phyloP scores from a whole-genome alignment of 2,329 filamentous ascomycete genomes.

The Ploettnerulaceae sp. region DNA sequence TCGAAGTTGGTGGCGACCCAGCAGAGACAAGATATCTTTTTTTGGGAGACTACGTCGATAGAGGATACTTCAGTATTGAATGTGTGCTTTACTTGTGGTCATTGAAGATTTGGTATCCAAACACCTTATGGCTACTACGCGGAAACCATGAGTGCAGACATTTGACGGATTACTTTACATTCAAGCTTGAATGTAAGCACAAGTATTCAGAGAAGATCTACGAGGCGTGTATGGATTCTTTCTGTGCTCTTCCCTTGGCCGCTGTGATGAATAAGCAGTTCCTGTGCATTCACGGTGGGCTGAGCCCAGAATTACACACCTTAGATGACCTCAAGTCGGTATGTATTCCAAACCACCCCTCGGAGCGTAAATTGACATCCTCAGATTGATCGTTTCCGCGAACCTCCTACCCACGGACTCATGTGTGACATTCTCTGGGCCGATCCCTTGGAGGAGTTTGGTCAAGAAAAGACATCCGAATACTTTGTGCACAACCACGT shows the following conservation, averaged over 20 bases:
- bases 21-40: conserved; percentile 96
- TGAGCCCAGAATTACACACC: conserved; percentile 93
- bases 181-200: conserved; percentile 99
- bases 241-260: conserved; percentile 87
- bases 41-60: conserved; percentile 94
- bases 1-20: conserved; percentile 95
- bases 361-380: conserved; percentile 1
- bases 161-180: conserved; percentile 99
- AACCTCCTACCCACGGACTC: conserved; percentile 92
- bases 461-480: conserved; percentile 96
- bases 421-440: conserved; percentile 99
- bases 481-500: conserved; percentile 99
- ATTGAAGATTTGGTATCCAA: conserved; percentile 98
- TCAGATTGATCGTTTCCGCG: conserved; percentile 93
- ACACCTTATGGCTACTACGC: conserved; percentile 92
- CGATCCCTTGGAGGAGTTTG: conserved; percentile 95
- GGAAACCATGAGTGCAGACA: conserved; percentile 99
- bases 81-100: conserved; percentile 98
- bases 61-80: conserved; percentile 98
- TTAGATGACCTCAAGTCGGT: conserved; percentile 89
- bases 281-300: conserved; percentile 92
- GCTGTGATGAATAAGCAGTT: conserved; percentile 99
- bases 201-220: conserved; percentile 97
- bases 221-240: conserved; percentile 97
- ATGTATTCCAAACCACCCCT: conserved; percentile 34